Evolutionary conservation across 2,329 filamentous ascomycete genomes (phyloP).

Genomic region (Lasiodiplodia hormozganensis): DNA sequence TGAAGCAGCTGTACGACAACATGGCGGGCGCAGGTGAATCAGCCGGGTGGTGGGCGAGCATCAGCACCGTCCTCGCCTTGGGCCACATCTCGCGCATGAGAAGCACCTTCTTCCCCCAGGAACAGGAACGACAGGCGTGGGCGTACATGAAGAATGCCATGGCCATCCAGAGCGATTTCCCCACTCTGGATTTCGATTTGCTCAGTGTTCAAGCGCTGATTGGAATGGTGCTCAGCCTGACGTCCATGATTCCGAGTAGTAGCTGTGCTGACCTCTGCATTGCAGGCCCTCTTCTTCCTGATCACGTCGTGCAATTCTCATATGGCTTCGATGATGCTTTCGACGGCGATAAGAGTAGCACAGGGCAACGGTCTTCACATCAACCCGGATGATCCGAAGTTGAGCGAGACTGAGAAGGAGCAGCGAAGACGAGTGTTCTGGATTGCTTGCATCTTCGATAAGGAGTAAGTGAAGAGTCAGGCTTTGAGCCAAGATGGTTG

Average conservation of each 20-base stretch:
- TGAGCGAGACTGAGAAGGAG: not conserved
- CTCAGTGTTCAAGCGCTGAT: conserved; percentile 11
- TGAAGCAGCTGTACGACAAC: conserved; percentile 8
- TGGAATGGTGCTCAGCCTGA: conserved; percentile 1
- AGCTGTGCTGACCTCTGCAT: not conserved
- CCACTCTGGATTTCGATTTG: not conserved
- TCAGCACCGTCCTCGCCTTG: conserved; percentile 4
- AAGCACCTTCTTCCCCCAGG: conserved; percentile 11
- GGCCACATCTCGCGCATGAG: not conserved
- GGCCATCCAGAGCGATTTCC: not conserved
- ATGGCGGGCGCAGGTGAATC: not conserved
- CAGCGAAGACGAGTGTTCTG: conserved; percentile 12
- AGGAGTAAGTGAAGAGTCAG: not conserved
- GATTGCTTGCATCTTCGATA: conserved; percentile 15
- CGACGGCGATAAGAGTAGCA: conserved; percentile 7
- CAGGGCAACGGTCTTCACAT: conserved; percentile 12
- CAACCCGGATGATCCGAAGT: not conserved
- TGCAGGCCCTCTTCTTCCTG: conserved; percentile 1
- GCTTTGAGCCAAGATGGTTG: not conserved
- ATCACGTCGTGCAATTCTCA: conserved; percentile 12
- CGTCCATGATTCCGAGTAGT: no score
- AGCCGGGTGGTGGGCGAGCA: conserved; percentile 1
- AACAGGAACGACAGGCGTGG: conserved; percentile 3
- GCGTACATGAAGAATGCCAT: conserved; percentile 16
- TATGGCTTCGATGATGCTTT: conserved; percentile 12